These are phyloP conservation scores for Fonsecaea pugnacius DNA, from an alignment of 2,329 filamentous ascomycete genomes.

Conservation along the genomic window DNA sequence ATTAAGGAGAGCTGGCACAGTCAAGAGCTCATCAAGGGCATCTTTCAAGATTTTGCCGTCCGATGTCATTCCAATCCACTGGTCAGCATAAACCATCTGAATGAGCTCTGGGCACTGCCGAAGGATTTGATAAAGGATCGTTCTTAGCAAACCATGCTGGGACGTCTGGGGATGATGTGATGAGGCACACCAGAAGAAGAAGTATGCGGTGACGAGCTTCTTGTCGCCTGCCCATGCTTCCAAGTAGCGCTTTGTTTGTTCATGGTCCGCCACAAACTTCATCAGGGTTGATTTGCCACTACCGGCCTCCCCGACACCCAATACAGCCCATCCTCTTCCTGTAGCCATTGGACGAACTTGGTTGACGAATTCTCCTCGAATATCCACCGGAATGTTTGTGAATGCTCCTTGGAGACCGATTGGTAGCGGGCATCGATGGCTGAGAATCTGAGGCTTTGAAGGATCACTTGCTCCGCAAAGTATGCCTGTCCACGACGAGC, in stretches of 20 bases:
- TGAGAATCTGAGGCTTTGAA: neutral
- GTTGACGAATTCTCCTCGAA: neutral
- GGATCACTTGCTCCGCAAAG: neutral
- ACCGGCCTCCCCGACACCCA: constrained; percentile 17
- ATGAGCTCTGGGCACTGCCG: constrained; percentile 11
- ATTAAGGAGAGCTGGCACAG: neutral
- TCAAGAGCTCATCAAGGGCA: neutral
- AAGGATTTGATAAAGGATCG: constrained; percentile 12
- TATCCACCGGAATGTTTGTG: neutral
- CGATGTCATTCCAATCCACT: neutral
- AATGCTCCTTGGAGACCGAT: neutral
- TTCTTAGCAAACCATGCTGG: constrained; percentile 12
- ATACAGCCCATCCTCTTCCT: neutral
- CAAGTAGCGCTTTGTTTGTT: neutral
- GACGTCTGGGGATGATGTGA: constrained; percentile 14
- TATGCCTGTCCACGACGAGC: neutral
- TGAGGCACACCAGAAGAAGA: constrained; percentile 20
- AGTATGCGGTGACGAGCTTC: constrained; percentile 4
- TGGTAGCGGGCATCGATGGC: neutral
- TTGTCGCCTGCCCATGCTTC: constrained; percentile 13
- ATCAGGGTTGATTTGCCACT: constrained; percentile 27
- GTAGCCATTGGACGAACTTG: constrained; percentile 8
- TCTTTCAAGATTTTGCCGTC: neutral
- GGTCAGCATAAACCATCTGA: constrained; percentile 5
- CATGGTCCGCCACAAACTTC: constrained; percentile 18